Evolutionary conservation across 2,329 filamentous ascomycete species (phyloP).

Genomic region (Colletotrichum abscissum): DNA sequence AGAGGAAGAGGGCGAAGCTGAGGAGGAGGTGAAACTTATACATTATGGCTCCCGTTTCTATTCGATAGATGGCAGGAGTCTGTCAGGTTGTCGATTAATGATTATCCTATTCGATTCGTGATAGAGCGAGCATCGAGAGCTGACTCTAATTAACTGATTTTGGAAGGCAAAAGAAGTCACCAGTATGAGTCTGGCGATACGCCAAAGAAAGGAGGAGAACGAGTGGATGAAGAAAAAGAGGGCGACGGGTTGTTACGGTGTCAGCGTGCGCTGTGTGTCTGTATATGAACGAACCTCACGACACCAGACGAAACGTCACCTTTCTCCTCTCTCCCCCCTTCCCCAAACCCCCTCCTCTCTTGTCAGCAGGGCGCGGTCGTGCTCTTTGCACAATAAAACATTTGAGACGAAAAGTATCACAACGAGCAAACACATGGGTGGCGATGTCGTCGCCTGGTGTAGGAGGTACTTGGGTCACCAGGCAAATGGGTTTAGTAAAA

Average conservation of each 20-base stretch:
- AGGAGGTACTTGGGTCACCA: background rate
- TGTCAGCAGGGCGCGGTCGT: background rate
- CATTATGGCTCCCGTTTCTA: background rate
- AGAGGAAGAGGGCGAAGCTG: background rate
- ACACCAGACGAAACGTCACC: conserved; percentile 33
- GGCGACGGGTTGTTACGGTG: background rate
- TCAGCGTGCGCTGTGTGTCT: background rate
- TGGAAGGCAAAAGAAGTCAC: no score
- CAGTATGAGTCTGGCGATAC: background rate
- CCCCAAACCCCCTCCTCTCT: background rate
- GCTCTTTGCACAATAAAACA: background rate
- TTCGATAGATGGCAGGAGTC: background rate
- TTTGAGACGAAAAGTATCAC: background rate
- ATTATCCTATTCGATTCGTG: background rate
- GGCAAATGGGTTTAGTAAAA: background rate
- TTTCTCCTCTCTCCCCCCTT: background rate
- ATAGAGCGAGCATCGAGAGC: background rate
- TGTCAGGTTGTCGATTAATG: background rate
- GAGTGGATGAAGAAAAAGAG: background rate
- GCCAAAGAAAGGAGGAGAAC: background rate
- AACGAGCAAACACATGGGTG: background rate
- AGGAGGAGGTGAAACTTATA: background rate
- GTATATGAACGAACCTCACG: background rate
- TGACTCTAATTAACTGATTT: background rate
- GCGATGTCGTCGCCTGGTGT: background rate